Evolutionary conservation across 257 asterid species (phyloP), one percentile per base, ranked within the genome.

Genomic region (Solanum piurae): DNA sequence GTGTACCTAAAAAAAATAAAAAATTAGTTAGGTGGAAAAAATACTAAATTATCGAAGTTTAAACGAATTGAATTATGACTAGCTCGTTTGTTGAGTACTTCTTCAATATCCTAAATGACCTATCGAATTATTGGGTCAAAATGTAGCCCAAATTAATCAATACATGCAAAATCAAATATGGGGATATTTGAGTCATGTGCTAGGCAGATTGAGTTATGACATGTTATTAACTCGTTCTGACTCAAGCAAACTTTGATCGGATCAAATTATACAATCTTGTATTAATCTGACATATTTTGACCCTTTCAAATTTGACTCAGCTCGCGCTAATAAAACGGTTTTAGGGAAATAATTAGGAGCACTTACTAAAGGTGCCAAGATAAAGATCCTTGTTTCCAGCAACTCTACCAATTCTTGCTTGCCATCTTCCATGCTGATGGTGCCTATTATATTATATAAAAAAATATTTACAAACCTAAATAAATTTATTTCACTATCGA

Each of bases 401-500:
- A 85, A 96, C 99, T 92, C 99, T 94, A 62, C 99, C 99, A 73
- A 95, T 96, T 86, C 99, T 94, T 83, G 98, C 99, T 90, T 96
- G 99, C 99, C 99, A 96, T 90, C 98, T 95, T 89, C 99, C 98
- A 87, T 96, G 98, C 33, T 96, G 99, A 84, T 96, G 99, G 85
- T 96, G 98, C 86, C 99, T 96, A 89, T 89, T 20, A 64, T 34
- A 12, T 46, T 9, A 66, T 18, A 10, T 1, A 25, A 5, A 69
- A 77, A 3, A 27, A 6, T 5, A 66, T 29, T 4, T 66, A 66
- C 18, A 66, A 58, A 62, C 71, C 1, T 64, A 64, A 64, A n/a
- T 60, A 4, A 60, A 62, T 62, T 62, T 23, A 23, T 9, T 29
- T 29, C 31, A 62, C 6, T 62, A 62, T 62, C 1, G 7, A 23